Base-by-base conservation (phyloP, 768 basidiomycete genomes). In the Punctularia strigosozonata region DNA sequence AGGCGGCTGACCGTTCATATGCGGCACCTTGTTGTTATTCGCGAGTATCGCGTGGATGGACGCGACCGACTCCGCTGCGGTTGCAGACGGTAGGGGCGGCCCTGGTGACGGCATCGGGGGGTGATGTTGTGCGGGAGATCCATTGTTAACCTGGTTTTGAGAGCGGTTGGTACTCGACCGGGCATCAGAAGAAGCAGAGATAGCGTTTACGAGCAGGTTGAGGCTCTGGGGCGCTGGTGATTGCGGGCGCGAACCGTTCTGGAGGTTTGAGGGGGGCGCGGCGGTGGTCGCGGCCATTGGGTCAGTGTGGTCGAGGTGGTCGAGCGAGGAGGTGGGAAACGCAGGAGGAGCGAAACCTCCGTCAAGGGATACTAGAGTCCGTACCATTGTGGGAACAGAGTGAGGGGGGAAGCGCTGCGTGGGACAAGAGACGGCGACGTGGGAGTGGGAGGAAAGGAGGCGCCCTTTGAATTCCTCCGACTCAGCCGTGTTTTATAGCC, bases 241-340 rank as follows among this genome's bases (percentile, higher is more conserved):
- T 50, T 55, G 67, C 54, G 60, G 66, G 57, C 53, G 73, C 44
- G 75, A 69, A 13, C 71, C 67, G 48, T 76, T 55, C 41, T 73
- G 69, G 35, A 68, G 37, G 68, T 61, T 64, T 57, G 61, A 65
- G 56, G 40, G 54, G 58, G 42, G 45, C 28, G 46, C 36, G 50
- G 51, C 60, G 54, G 39, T 59, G 56, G 38, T 48, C 28, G 49
- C 54, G 57, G 46, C 52, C 47, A 52, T 56, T 35, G n/a, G n/a
- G n/a, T n/a, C n/a, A n/a, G n/a, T 8, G 8, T 34, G 33, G 33
- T 10, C 12, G 12, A 10, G 33, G 12, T 8, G 33, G 33, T 34
- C 33, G n/a, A n/a, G n/a, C n/a, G n/a, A n/a, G n/a, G n/a, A n/a
- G n/a, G n/a, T n/a, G n/a, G n/a, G n/a, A n/a, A n/a, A n/a, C n/a